Evolutionary conservation across 148 eudicot genomes (phyloP).

Genomic region (Rhododendron ferrugineum): DNA sequence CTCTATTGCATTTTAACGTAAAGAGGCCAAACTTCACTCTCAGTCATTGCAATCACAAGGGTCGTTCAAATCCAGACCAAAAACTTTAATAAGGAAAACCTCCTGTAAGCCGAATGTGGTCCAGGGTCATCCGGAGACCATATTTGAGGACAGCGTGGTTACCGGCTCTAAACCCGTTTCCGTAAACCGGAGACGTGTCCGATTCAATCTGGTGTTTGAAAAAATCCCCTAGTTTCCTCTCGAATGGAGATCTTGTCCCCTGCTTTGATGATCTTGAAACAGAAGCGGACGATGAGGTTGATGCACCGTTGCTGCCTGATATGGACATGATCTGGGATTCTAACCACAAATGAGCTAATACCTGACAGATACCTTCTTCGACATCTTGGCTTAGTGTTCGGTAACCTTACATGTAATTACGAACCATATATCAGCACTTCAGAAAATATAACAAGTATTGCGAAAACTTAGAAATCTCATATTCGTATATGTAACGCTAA

Average conservation of each 20-base stretch:
- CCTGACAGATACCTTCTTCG: constrained; percentile 90
- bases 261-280: constrained; percentile 29
- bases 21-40: constrained; percentile 6
- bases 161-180: constrained; percentile 75
- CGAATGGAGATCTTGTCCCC: constrained; percentile 53
- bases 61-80: neutral
- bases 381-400: constrained; percentile 68
- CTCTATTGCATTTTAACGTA: constrained; percentile 1
- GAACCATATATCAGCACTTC: constrained; percentile 1
- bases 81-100: constrained; percentile 46
- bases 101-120: constrained; percentile 60
- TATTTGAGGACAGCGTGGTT: constrained; percentile 57
- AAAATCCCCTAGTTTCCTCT: constrained; percentile 60
- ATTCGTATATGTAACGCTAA: neutral
- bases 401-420: constrained; percentile 34
- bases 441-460: neutral
- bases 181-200: constrained; percentile 64
- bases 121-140: constrained; percentile 57
- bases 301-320: constrained; percentile 28
- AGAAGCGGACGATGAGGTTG: constrained; percentile 34
- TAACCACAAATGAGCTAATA: constrained; percentile 72
- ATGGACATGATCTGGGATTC: constrained; percentile 40
- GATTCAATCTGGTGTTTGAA: constrained; percentile 81
- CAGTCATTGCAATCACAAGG: constrained; percentile 5
- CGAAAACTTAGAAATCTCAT: neutral